These are phyloP conservation scores for Hysterium pulicare DNA, from an alignment of 2,329 filamentous ascomycete species.

Conservation along the genomic window DNA sequence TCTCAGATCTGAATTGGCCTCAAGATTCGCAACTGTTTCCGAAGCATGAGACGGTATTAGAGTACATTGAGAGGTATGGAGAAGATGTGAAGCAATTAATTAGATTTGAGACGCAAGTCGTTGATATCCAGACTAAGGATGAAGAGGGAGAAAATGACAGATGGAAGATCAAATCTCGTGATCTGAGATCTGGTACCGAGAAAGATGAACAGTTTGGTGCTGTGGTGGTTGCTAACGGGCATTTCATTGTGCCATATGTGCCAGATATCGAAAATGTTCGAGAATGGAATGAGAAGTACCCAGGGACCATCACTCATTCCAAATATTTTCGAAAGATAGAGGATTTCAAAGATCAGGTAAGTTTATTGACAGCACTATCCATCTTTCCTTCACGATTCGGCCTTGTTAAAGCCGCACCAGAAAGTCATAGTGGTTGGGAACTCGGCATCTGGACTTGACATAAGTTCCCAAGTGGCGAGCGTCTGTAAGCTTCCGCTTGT, in stretches of 20 bases:
- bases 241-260: constrained; percentile 47
- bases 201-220: constrained; percentile 53
- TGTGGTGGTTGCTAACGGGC: constrained; percentile 47
- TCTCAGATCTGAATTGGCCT: constrained; percentile 66
- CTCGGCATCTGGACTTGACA: constrained; percentile 79
- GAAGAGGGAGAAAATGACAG: constrained; percentile 9
- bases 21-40: constrained; percentile 69
- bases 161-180: constrained; percentile 61
- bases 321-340: constrained; percentile 72
- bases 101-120: constrained; percentile 67
- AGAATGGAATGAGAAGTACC: constrained; percentile 39
- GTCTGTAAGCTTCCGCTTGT: constrained; percentile 60
- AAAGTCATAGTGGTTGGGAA: constrained; percentile 84
- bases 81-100: constrained; percentile 65
- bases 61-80: constrained; percentile 72
- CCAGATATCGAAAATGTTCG: constrained; percentile 41
- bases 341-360: constrained; percentile 53
- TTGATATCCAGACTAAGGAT: constrained; percentile 49
- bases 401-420: constrained; percentile 26
- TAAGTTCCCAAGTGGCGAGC: constrained; percentile 69
- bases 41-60: constrained; percentile 63
- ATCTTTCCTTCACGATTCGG: not conserved
- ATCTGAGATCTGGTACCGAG: constrained; percentile 45
- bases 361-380: not conserved
- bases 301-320: constrained; percentile 51